These are phyloP conservation scores for Hebeloma cylindrosporum DNA, from an alignment of 768 basidiomycete species.

Conservation along the genomic window DNA sequence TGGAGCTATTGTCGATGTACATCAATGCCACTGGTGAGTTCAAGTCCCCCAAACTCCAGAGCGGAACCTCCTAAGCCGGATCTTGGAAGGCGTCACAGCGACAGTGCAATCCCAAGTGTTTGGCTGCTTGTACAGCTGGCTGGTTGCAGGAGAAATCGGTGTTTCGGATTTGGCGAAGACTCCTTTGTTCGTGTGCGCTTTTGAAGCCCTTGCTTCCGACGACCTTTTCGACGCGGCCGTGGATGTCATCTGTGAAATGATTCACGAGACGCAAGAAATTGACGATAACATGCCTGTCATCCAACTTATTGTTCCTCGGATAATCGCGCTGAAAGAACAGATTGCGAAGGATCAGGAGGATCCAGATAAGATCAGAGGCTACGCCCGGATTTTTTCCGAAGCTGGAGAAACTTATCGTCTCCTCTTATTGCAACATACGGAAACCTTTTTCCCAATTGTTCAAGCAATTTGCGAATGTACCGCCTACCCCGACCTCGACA, in stretches of 20 bases:
- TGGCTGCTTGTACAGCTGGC: constrained; percentile 83
- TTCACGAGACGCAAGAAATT: constrained; percentile 97
- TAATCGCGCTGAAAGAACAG: constrained; percentile 69
- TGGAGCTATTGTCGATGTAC: constrained; percentile 85
- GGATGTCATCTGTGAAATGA: constrained; percentile 88
- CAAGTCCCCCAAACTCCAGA: background rate
- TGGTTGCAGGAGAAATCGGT: constrained; percentile 81
- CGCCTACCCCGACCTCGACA: constrained; percentile 89
- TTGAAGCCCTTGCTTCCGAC: constrained; percentile 81
- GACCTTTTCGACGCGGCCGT: constrained; percentile 92
- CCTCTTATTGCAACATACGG: constrained; percentile 84
- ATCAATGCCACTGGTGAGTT: constrained; percentile 79
- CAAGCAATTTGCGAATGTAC: constrained; percentile 94
- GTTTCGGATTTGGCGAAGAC: constrained; percentile 64
- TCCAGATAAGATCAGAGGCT: constrained; percentile 84
- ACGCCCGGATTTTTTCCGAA: constrained; percentile 92
- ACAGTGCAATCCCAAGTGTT: constrained; percentile 82
- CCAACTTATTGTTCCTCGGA: constrained; percentile 81
- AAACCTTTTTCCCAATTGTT: constrained; percentile 92
- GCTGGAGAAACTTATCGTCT: constrained; percentile 95
- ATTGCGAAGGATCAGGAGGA: constrained; percentile 69
- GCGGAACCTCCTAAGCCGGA: constrained; percentile 2
- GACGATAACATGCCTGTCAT: constrained; percentile 92
- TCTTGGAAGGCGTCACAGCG: constrained; percentile 69
- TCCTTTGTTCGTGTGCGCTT: constrained; percentile 78